phyloP scores from a whole-genome alignment of 2,329 filamentous ascomycete genomes.

The Coniochaeta sp. region DNA sequence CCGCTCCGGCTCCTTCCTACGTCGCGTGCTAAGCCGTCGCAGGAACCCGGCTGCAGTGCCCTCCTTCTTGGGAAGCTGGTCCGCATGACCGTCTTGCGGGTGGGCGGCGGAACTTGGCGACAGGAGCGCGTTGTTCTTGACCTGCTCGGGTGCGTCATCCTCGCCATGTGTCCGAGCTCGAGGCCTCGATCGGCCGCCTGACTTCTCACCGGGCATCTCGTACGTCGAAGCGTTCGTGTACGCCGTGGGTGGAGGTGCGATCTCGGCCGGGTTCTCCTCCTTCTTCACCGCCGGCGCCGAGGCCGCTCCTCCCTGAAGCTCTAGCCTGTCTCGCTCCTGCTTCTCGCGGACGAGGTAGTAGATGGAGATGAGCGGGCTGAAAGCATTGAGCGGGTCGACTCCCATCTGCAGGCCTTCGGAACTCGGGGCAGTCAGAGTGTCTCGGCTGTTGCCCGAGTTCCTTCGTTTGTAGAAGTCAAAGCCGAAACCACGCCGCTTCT shows the following conservation, averaged over 20 bases:
- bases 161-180: conserved; percentile 90
- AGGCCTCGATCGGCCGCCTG: conserved; percentile 73
- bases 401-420: conserved; percentile 77
- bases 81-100: conserved; percentile 47
- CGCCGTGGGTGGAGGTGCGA: conserved; percentile 74
- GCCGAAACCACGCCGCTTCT: conserved; percentile 77
- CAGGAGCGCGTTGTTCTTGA: conserved; percentile 59
- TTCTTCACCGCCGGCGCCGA: conserved; percentile 20
- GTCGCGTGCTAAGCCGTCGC: conserved; percentile 83
- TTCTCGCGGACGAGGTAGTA: conserved; percentile 98
- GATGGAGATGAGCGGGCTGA: conserved; percentile 82
- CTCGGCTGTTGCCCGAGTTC: conserved; percentile 81
- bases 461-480: conserved; percentile 97
- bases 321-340: conserved; percentile 63
- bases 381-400: conserved; percentile 85
- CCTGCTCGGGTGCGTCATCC: conserved; percentile 71
- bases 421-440: conserved; percentile 79
- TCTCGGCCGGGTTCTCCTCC: conserved; percentile 52
- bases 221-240: conserved; percentile 81
- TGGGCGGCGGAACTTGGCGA: conserved; percentile 36
- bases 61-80: conserved; percentile 66
- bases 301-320: conserved; percentile 22
- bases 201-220: conserved; percentile 83
- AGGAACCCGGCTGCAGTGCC: conserved; percentile 78
- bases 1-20: conserved; percentile 55